Evolutionary conservation across 257 asterid species (phyloP), one percentile per base, ranked within the genome.

Genomic region (Catharanthus roseus): DNA sequence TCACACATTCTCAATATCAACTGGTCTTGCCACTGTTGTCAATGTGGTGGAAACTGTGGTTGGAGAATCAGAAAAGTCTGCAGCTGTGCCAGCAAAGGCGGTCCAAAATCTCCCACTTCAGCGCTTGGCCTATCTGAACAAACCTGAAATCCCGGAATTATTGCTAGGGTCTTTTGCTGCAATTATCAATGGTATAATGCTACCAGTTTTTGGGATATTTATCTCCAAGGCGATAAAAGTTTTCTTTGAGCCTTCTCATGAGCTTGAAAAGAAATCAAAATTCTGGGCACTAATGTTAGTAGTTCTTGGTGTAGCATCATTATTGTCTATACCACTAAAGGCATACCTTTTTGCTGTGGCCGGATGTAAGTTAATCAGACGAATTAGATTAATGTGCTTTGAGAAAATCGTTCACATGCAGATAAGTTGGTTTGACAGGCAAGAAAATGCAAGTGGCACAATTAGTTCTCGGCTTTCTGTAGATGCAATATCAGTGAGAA

Each of bases 361-460:
- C 0, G 96, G 92, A 18, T 79, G 90, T 51, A 89, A 84, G 78
- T 24, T 89, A 74, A 85, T 89, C 12, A 82, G 66, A 47, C 73
- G 96, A 21, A 38, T 89, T 24, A 68, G 93, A 10, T 65, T 84
- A 41, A 85, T 81, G 86, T 89, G 92, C 82, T 89, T 89, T 11
- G 85, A 89, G 70, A 89, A 84, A 69, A 75, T 86, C 53, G 83
- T 84, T 34, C 85, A 87, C 71, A 89, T 85, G 92, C 88, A 89
- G 0, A 81, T 85, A 55, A 71, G 92, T 16, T 89, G 96, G 96
- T 87, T 82, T 41, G 96, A 86, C 33, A 69, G 62, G 69, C 18
- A 28, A 7, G 90, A 88, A 69, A 81, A 86, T 71, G 83, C 92
- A 26, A 84, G 89, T 69, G 96, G 93, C 21, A 78, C 81, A 41